Evolutionary conservation across 345 rosid genomes (phyloP).

Genomic region (Lagerstroemia speciosa): DNA sequence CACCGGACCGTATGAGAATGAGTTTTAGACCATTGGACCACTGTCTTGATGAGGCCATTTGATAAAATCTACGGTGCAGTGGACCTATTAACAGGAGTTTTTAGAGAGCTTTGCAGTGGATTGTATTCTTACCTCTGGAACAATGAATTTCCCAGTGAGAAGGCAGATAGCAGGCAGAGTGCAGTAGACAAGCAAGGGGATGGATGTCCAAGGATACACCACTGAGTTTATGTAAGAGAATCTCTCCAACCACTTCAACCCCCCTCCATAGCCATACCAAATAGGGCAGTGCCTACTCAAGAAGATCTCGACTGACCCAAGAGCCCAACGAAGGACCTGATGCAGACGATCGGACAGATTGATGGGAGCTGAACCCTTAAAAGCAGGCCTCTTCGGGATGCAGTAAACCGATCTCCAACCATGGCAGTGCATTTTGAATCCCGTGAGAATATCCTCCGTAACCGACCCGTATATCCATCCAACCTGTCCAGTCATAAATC

Average conservation of each 20-base stretch:
- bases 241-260: conserved; percentile 86
- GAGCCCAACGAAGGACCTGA: conserved; percentile 97
- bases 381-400: conserved; percentile 79
- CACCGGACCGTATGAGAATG: too few species aligned
- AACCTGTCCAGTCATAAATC: conserved; percentile 31
- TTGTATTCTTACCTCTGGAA: conserved; percentile 65
- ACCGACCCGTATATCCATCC: conserved; percentile 98
- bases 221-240: conserved; percentile 93
- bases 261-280: conserved; percentile 98
- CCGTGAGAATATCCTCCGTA: conserved; percentile 88
- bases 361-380: conserved; percentile 93
- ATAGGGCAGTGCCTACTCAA: conserved; percentile 93
- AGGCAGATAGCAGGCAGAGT: conserved; percentile 89
- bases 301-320: conserved; percentile 95
- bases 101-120: not conserved
- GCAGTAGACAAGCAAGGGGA: conserved; percentile 85
- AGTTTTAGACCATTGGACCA: too few species aligned
- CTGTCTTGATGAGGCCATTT: not conserved
- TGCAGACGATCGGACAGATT: conserved; percentile 91
- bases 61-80: not conserved
- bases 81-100: not conserved
- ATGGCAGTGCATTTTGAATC: conserved; percentile 98
- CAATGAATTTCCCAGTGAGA: conserved; percentile 70
- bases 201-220: conserved; percentile 85
- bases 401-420: conserved; percentile 99